Evolutionary conservation across 1,284 basidiomycete species (phyloP), one percentile per base, ranked within the genome.

Genomic region (Trichosporon sp.): DNA sequence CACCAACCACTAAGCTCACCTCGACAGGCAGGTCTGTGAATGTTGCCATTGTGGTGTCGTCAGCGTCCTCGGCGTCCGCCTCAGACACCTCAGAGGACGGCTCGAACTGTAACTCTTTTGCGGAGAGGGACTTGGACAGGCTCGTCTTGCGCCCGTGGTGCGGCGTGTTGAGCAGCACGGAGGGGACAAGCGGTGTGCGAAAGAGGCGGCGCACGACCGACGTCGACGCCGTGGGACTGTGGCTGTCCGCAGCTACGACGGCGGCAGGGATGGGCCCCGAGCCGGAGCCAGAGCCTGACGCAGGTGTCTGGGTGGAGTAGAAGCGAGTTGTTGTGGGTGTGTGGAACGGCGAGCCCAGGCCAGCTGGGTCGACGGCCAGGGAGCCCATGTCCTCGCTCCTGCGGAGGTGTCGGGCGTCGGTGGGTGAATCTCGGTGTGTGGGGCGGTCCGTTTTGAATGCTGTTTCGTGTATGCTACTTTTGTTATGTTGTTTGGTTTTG

Each of bases 21-120:
- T 79, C 78, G 16, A 72, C 46, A 1, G 78, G 76, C 11, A 79
- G 73, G 65, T 76, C 74, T 8, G 64, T 68, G 19, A 78, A 67
- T 32, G 72, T 69, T 8, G 66, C 63, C n/a, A 61, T 19, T 21
- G 21, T 6, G 2, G 43, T 10, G 8, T 10, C 38, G 8, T 40
- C 11, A 40, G 38, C 38, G 38, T 40, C 40, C 46, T 63, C 65
- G 14, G 54, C 14, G 4, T 56, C n/a, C 51, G 19, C 37, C 19
- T 56, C 35, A 7, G 19, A 26, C 16, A n/a, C n/a, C 51, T 56
- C 35, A 16, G 19, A 26, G 26, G 37, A 59, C 54, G 54, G 37
- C 37, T 54, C 35, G 66, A 66, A 51, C 31, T 61, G 54, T 35
- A 67, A 35, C 31, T 59, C 37, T 5, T 56, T 43, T 10, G 59